Percentiles rank a stretch among this genome's conserved stretches.
These are phyloP conservation scores for Aspergillus arachidicola DNA, from an alignment of 2,329 filamentous ascomycete species.

Conservation along the genomic window DNA sequence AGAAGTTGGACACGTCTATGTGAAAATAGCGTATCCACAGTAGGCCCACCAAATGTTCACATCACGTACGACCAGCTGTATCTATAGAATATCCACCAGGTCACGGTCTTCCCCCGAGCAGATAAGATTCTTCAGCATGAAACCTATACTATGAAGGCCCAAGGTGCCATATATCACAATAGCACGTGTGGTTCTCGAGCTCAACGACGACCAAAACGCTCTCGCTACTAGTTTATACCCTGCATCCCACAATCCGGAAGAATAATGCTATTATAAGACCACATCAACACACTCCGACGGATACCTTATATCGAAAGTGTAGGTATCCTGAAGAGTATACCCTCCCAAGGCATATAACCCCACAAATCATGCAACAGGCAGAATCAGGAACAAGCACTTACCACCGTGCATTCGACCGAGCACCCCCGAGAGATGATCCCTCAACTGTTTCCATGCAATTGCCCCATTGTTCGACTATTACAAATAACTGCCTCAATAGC, in stretches of 20 bases:
- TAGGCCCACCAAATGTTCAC: neutral
- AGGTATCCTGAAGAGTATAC: neutral
- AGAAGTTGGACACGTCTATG: neutral
- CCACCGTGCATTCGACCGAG: neutral
- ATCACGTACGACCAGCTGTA: neutral
- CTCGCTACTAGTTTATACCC: neutral
- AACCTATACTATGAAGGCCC: neutral
- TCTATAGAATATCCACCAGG: neutral
- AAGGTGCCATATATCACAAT: neutral
- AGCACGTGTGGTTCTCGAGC: neutral
- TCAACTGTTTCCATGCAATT: too few species aligned
- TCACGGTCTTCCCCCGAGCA: neutral
- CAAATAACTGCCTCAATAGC: neutral
- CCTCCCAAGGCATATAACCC: too few species aligned
- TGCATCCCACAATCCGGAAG: neutral
- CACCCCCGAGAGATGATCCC: neutral
- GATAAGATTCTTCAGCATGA: neutral
- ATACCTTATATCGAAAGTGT: too few species aligned
- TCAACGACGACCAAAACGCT: neutral
- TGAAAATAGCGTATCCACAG: neutral
- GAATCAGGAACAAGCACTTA: neutral
- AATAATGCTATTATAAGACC: too few species aligned
- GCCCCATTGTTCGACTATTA: too few species aligned
- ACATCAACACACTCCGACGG: neutral
- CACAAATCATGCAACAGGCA: too few species aligned